Conservation (phyloP, 805 yeast genomes). For the Candida maesae region DNA sequence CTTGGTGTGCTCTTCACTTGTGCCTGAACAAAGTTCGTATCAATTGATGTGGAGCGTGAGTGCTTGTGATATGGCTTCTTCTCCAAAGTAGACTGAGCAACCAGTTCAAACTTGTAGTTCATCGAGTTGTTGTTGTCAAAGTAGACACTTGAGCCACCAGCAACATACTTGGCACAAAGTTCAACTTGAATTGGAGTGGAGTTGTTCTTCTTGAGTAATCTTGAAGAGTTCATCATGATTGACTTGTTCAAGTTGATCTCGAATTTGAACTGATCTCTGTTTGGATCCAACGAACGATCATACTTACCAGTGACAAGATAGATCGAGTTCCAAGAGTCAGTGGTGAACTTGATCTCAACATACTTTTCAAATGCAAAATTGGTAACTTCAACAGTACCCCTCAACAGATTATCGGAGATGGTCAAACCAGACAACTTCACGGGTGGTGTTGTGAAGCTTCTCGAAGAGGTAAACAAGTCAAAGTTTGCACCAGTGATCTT, state of each 20-base stretch:
- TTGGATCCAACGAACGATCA: slow-evolving; percentile 20
- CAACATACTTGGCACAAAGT: slow-evolving; percentile 38
- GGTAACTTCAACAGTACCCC: slow-evolving; percentile 38
- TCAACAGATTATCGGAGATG: slow-evolving; percentile 37
- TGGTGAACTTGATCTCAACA: slow-evolving; percentile 43
- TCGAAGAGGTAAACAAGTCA: slow-evolving; percentile 11
- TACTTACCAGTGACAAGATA: slow-evolving; percentile 35
- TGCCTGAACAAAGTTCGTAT: slow-evolving; percentile 15
- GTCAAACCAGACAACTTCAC: slow-evolving; percentile 38
- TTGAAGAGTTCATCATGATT: slow-evolving; percentile 16
- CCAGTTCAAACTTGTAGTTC: slow-evolving; percentile 35
- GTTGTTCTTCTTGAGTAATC: slow-evolving; percentile 10
- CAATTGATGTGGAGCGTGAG: slow-evolving; percentile 10
- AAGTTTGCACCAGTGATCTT: slow-evolving; percentile 18
- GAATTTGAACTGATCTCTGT: slow-evolving; percentile 46
- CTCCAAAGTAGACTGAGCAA: slow-evolving; percentile 14
- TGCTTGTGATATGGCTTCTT: neutral
- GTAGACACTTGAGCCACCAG: slow-evolving; percentile 25
- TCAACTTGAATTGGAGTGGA: slow-evolving; percentile 25
- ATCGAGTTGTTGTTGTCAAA: slow-evolving; percentile 40
- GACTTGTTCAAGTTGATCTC: slow-evolving; percentile 38
- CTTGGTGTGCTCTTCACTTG: slow-evolving; percentile 16
- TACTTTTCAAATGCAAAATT: slow-evolving; percentile 38
- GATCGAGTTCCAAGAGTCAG: slow-evolving; percentile 46
- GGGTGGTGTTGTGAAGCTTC: slow-evolving; percentile 24